phyloP scores from a whole-genome alignment of 192 early-diverging fungal species.

The Backusella luteola region DNA sequence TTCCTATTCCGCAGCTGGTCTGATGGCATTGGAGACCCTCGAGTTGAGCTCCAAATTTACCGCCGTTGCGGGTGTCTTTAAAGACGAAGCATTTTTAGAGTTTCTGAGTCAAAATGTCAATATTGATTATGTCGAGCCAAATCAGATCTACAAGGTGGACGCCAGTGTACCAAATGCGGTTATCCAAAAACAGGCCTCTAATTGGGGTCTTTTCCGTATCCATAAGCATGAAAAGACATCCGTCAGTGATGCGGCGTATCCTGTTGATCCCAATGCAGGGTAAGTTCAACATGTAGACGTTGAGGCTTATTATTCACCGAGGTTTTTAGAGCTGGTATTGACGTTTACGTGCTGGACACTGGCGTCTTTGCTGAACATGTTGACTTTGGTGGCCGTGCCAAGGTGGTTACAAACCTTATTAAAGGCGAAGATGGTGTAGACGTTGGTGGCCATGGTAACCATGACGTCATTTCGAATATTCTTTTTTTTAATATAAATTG shows the following conservation, averaged over 20 bases:
- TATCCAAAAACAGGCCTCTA: not conserved
- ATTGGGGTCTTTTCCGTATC: constrained; percentile 56
- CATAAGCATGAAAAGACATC: constrained; percentile 36
- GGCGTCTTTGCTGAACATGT: constrained; percentile 47
- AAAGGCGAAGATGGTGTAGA: constrained; percentile 30
- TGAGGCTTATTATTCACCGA: not conserved
- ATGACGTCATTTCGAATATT: not conserved
- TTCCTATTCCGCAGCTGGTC: not conserved
- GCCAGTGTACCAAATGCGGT: not conserved
- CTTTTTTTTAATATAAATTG: not conserved
- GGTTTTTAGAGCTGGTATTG: constrained; percentile 42
- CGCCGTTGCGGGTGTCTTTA: constrained; percentile 25
- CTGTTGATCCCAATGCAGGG: constrained; percentile 60
- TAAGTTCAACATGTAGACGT: not conserved
- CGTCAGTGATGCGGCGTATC: constrained; percentile 45
- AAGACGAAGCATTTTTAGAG: constrained; percentile 19
- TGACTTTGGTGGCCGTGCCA: constrained; percentile 53
- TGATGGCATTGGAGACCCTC: constrained; percentile 8
- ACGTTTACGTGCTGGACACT: constrained; percentile 67
- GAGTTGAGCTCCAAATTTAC: constrained; percentile 10
- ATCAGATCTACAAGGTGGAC: constrained; percentile 16
- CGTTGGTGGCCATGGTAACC: constrained; percentile 47
- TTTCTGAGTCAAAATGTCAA: not conserved
- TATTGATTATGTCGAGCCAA: constrained; percentile 31
- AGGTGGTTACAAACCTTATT: constrained; percentile 36